Evolutionary conservation across 129 eudicot genomes (phyloP), one percentile per base, ranked within the genome.

Genomic region (Helianthus tuberosus): DNA sequence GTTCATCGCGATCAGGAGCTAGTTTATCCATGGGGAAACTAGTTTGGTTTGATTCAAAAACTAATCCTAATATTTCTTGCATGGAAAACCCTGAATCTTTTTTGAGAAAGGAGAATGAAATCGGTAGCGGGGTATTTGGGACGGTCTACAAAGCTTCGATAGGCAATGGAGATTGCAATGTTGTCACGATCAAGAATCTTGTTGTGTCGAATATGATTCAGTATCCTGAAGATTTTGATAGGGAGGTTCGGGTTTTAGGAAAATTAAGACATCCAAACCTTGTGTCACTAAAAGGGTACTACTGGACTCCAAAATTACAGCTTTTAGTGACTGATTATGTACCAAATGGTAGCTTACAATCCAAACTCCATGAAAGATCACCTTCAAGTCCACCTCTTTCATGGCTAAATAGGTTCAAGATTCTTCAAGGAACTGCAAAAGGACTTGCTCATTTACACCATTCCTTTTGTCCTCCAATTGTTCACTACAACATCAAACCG

Each of bases 291-390:
- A 87, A 83, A 89, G 99, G 99, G 69, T 91, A 88, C 60, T 95
- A 91, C 60, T 95, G 99, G 99, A 95, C 96, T n/a, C 95, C 99
- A 29, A 85, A 95, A n/a, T 8, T 87, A 36, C 93, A 95, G 81
- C 89, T 95, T 70, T 71, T 95, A 11, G 87, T 95, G 9, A 84
- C 99, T 8, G 96, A 91, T 59, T 91, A 32, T 70, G 92, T 89
- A 2, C 77, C 82, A 2, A 84, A 87, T 11, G 94, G 96, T 20
- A 91, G 97, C 75, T 76, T 95, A 77, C 97, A 95, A 11, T 63
- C 87, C 35, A 83, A 62, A 75, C 94, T 95, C 23, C 92, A 91
- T 16, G 89, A 87, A 41, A 66, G 86, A 44, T 68, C 84, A 3
- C 79, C 86, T 25, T 75, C 87, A 3, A 50, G 59, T 12, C 81